These are phyloP conservation scores for Dryas alaskensis DNA, from an alignment of 306 rosid species.

Conservation along the genomic window DNA sequence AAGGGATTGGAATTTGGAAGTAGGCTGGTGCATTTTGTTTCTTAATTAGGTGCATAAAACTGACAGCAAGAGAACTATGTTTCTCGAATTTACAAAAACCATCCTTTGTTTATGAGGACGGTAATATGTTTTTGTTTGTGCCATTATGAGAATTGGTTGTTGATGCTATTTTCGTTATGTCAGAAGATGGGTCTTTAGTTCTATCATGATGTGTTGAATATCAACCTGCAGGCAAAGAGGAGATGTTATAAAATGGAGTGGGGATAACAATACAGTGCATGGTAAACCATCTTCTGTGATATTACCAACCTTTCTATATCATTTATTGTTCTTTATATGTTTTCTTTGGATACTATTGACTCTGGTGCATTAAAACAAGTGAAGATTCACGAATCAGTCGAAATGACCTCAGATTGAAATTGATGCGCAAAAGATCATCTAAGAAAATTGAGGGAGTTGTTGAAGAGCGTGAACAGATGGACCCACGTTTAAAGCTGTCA, in stretches of 20 bases:
- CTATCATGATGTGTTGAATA: constrained; percentile 7
- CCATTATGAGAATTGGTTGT: background rate
- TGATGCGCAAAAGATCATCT: constrained; percentile 41
- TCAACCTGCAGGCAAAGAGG: constrained; percentile 47
- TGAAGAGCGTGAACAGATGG: constrained; percentile 31
- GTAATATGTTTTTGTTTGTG: background rate
- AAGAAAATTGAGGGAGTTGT: constrained; percentile 26
- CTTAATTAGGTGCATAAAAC: background rate
- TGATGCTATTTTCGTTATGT: background rate
- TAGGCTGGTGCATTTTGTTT: background rate
- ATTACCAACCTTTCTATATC: background rate
- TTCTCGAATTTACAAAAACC: background rate
- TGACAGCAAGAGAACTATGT: background rate
- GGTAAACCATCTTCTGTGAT: constrained; percentile 32
- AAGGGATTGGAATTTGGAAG: background rate
- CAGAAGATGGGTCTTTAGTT: constrained; percentile 9
- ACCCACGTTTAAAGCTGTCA: constrained; percentile 22
- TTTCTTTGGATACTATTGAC: constrained; percentile 16
- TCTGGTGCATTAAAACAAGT: constrained; percentile 19
- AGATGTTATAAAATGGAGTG: constrained; percentile 26
- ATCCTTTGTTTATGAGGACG: background rate
- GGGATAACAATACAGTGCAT: constrained; percentile 18
- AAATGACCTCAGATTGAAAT: constrained; percentile 58
- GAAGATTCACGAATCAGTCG: constrained; percentile 39
- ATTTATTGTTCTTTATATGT: background rate